Base-by-base conservation (phyloP, 2,329 filamentous ascomycete genomes). In the Talaromyces sp. region DNA sequence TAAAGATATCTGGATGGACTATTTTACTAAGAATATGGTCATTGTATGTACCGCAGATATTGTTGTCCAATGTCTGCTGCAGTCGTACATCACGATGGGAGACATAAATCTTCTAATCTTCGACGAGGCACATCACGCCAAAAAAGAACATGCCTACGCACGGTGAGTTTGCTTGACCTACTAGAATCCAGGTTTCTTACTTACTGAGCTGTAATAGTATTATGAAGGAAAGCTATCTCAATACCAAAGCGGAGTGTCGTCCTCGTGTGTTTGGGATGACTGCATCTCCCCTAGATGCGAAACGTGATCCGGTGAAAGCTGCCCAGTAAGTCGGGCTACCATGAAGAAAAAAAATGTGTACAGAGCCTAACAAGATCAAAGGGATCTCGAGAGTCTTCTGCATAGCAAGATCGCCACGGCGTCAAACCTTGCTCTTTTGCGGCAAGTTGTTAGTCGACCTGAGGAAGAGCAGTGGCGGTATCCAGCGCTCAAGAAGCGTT, bases 191-290 rank as follows among this genome's bases (percentile, higher is more conserved):
- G 23, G 3, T 2, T 23, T 2, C 16, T 23, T 1, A 12, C 31
- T 54, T 54, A 37, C 48, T 35, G 11, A 35, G 11, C 35, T 21
- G 31, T 14, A 8, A 11, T 63, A 84, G 82, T 31, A 95, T 99
- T 63, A 91, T 99, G 76, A 92, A 90, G 69, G 89, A 96, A 63
- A 92, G 91, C 68, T 98, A 97, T 70, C 66, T 86, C 1, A 76
- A 82, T 2, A 79, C 82, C 33, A 76, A 81, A 0, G 66, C 73
- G 0, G 68, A 71, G 0, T 78, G 77, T 55, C 82, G 86, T 4
- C 95, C 95, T 3, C 88, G 88, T 40, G 87, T 99, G 21, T 90
- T 99, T 67, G 93, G 93, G 28, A 97, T 98, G 93, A 99, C 95
- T 1, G 95, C 95, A 7, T 98, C 95, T 0, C 95, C 95, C 0